These are phyloP conservation scores for Pyracantha coccinea DNA, from an alignment of 331 rosid genomes.

Conservation along the genomic window DNA sequence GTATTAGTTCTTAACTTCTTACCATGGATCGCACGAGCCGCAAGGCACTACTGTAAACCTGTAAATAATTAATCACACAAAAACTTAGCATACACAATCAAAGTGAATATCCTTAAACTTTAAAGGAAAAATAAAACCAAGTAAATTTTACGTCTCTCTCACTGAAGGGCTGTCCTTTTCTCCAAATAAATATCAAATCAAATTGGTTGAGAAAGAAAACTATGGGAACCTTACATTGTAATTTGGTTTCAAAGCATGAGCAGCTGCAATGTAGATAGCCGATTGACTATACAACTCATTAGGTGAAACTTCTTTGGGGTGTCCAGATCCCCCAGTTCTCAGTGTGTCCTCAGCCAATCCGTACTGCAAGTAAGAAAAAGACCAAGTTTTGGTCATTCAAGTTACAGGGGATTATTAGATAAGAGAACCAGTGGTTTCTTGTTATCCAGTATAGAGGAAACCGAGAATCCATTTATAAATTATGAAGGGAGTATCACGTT, in stretches of 20 bases:
- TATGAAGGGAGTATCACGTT: too few relatives aligned
- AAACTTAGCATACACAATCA: neutral
- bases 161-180: neutral
- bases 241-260: conserved; percentile 94
- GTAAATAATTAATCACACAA: conserved; percentile 15
- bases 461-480: too few relatives aligned
- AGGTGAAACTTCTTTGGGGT: conserved; percentile 74
- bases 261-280: conserved; percentile 97
- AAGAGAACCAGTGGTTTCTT: conserved; percentile 12
- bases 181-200: neutral
- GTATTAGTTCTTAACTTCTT: conserved; percentile 21
- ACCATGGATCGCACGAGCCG: conserved; percentile 99
- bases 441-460: neutral
- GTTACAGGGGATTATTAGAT: neutral
- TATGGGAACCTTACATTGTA: conserved; percentile 57
- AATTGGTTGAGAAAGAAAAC: conserved; percentile 8
- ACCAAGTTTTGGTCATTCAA: conserved; percentile 12
- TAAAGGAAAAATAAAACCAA: neutral
- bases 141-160: neutral
- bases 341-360: conserved; percentile 99
- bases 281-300: conserved; percentile 97
- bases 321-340: conserved; percentile 69
- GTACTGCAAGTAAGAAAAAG: conserved; percentile 45
- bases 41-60: conserved; percentile 99
- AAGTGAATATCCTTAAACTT: neutral